These are phyloP conservation scores for Penicillium brasilianum DNA, from an alignment of 2,329 filamentous ascomycete genomes.

Conservation along the genomic window DNA sequence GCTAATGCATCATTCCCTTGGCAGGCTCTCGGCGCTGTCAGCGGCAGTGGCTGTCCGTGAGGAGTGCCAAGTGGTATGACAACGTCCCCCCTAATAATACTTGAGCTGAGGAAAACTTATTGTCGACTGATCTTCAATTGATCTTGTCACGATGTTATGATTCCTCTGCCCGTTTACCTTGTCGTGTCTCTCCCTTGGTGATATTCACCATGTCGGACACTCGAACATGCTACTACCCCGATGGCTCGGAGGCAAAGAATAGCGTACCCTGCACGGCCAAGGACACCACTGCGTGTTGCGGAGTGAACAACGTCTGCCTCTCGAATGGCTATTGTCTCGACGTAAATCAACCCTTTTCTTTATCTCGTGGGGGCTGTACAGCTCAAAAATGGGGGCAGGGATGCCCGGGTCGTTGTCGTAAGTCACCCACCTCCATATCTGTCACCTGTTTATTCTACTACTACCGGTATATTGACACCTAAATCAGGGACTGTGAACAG, in stretches of 20 bases:
- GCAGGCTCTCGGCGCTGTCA: neutral
- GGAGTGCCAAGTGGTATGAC: conserved; percentile 3
- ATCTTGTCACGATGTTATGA: neutral
- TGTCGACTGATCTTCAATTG: no score
- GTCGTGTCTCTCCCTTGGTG: neutral
- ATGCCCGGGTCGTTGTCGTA: conserved; percentile 32
- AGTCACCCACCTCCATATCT: conserved; percentile 7
- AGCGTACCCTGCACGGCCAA: conserved; percentile 36
- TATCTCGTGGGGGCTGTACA: conserved; percentile 38
- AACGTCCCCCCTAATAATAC: neutral
- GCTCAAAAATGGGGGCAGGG: conserved; percentile 35
- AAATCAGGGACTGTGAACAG: conserved; percentile 20
- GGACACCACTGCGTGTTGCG: conserved; percentile 35
- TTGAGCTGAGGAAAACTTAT: neutral
- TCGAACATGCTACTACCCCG: conserved; percentile 37
- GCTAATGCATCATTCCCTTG: neutral
- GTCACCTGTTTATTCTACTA: neutral
- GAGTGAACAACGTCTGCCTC: conserved; percentile 32
- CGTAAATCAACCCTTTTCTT: conserved; percentile 30
- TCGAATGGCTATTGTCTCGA: conserved; percentile 39
- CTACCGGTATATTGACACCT: neutral
- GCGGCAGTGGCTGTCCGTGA: neutral
- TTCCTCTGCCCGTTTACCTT: neutral
- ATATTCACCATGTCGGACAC: conserved; percentile 13
- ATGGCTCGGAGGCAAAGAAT: conserved; percentile 21